These are phyloP conservation scores for Nyssa sinensis DNA, from an alignment of 148 eudicot species.

Conservation along the genomic window DNA sequence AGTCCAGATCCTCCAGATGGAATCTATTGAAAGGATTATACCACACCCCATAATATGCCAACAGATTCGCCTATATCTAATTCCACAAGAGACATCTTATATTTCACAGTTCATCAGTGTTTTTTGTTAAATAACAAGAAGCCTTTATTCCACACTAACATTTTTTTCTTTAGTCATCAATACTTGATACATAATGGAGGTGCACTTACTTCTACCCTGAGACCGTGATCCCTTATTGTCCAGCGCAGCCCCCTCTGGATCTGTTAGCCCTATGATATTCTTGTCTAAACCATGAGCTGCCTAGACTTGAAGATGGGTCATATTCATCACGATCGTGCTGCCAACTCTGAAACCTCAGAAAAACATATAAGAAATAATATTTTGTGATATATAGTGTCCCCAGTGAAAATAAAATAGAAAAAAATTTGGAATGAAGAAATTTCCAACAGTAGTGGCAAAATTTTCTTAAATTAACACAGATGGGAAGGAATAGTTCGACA, in stretches of 20 bases:
- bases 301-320: slow-evolving; percentile 38
- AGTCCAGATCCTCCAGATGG: background rate
- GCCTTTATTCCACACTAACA: background rate
- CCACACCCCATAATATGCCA: background rate
- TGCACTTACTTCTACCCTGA: slow-evolving; percentile 42
- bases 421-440: background rate
- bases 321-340: slow-evolving; percentile 32
- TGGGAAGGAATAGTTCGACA: background rate
- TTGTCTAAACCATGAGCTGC: slow-evolving; percentile 50
- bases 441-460: background rate
- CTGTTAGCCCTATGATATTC: slow-evolving; percentile 32
- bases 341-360: slow-evolving; percentile 47
- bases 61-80: background rate
- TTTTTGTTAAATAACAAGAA: background rate
- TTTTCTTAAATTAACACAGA: background rate
- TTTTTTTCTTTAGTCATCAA: background rate
- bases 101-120: background rate
- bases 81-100: background rate
- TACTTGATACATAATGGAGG: background rate
- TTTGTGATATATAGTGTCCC: no score
- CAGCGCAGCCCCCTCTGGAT: slow-evolving; percentile 29
- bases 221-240: slow-evolving; percentile 27
- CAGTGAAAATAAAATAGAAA: background rate
- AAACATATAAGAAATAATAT: no score
- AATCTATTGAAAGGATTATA: background rate